Percentiles rank a stretch among this genome's conserved stretches.
Evolutionary conservation across 495 filamentous ascomycete genomes (phyloP).

Genomic region (Neurospora sp.): DNA sequence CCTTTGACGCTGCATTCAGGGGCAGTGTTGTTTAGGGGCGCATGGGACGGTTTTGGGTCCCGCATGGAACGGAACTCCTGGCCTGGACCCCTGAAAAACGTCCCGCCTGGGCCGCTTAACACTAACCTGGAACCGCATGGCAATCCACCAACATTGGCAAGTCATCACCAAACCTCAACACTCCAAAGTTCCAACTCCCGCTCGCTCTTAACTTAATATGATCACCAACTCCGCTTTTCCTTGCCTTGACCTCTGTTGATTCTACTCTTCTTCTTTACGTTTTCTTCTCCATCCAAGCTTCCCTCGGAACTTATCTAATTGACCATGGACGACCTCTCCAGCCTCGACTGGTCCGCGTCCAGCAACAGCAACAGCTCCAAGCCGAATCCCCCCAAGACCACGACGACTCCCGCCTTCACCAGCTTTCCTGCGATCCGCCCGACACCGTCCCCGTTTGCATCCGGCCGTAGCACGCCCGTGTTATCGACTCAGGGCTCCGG

Average conservation of each 20-base stretch:
- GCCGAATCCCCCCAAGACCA: conserved; percentile 29
- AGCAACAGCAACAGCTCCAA: conserved; percentile 17
- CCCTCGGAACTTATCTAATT: background rate
- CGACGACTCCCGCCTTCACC: conserved; percentile 36
- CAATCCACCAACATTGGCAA: background rate
- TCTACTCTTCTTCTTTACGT: background rate
- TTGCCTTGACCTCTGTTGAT: background rate
- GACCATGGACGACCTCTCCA: conserved; percentile 45
- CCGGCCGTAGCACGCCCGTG: conserved; percentile 56
- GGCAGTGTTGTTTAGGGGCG: background rate
- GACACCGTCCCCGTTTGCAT: conserved; percentile 47
- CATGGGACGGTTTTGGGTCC: background rate
- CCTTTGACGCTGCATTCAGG: background rate
- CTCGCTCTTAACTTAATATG: background rate
- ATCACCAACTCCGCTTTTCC: background rate
- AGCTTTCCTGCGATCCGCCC: conserved; percentile 53
- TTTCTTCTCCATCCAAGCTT: background rate
- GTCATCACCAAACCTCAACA: background rate
- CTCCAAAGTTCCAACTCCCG: background rate
- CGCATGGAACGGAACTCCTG: background rate
- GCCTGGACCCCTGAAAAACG: background rate
- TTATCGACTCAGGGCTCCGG: conserved; percentile 46
- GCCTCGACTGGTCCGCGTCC: conserved; percentile 42
- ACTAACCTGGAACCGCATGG: background rate
- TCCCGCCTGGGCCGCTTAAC: background rate